These are phyloP conservation scores for Ophiostoma australiae DNA, from an alignment of 2,329 filamentous ascomycete genomes.

Conservation along the genomic window DNA sequence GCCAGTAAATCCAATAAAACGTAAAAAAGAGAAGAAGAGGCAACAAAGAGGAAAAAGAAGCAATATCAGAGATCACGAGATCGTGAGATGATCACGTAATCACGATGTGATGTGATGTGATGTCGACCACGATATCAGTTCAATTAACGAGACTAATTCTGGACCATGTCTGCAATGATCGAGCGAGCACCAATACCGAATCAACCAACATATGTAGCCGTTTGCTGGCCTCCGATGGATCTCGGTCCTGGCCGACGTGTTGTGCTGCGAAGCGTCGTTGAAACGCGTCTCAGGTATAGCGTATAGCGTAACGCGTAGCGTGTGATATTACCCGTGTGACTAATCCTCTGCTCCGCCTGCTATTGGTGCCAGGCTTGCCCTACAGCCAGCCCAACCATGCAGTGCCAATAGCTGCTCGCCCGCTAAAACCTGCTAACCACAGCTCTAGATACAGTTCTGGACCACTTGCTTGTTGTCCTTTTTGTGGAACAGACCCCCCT, in stretches of 20 bases:
- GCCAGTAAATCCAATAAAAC: neutral
- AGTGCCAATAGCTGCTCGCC: neutral
- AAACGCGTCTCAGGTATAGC: slow-evolving; percentile 18
- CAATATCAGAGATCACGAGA: neutral
- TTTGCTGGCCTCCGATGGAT: neutral
- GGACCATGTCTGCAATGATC: neutral
- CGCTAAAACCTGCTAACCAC: neutral
- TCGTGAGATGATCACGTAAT: neutral
- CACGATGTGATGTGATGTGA: neutral
- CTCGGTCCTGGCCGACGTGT: neutral
- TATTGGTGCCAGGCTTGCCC: slow-evolving; percentile 1
- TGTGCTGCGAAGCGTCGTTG: slow-evolving; percentile 17
- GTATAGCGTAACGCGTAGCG: neutral
- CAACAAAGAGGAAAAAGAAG: neutral
- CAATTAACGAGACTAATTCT: neutral
- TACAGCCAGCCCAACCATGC: neutral
- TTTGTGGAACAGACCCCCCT: neutral
- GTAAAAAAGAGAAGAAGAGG: neutral
- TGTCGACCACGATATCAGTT: neutral
- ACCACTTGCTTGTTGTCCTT: neutral
- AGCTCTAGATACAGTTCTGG: neutral
- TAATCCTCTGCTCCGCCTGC: neutral
- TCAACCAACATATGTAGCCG: neutral
- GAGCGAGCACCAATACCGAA: neutral
- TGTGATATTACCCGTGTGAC: neutral